Evolutionary conservation across 2,329 filamentous ascomycete genomes (phyloP).

Genomic region (Exophiala bonariae): DNA sequence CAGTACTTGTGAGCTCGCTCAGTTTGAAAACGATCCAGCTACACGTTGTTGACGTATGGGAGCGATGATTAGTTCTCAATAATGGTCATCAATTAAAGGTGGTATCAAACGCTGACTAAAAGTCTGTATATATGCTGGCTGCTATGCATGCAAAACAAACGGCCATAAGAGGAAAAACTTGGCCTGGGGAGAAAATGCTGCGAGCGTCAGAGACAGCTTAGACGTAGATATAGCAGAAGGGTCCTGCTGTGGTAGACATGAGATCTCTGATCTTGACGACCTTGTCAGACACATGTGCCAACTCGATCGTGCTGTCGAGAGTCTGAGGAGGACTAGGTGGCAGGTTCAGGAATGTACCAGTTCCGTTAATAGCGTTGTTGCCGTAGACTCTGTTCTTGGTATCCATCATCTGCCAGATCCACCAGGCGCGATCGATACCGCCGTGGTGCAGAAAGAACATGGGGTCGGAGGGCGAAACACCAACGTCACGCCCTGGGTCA

Average conservation of each 20-base stretch:
- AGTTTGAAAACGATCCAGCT: too few relatives aligned
- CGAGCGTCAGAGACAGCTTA: too few relatives aligned
- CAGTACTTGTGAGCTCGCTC: too few relatives aligned
- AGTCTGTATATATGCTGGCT: too few relatives aligned
- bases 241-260: slow-evolving; percentile 46
- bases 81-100: too few relatives aligned
- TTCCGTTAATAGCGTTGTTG: slow-evolving; percentile 41
- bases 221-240: slow-evolving; percentile 49
- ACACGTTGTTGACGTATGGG: too few relatives aligned
- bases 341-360: slow-evolving; percentile 44
- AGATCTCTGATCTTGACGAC: slow-evolving; percentile 38
- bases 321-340: slow-evolving; percentile 47
- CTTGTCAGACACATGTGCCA: slow-evolving; percentile 38
- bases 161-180: too few relatives aligned
- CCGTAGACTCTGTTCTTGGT: slow-evolving; percentile 31
- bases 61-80: too few relatives aligned
- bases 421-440: slow-evolving; percentile 50
- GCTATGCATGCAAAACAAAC: too few relatives aligned
- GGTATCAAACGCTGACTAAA: too few relatives aligned
- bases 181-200: too few relatives aligned
- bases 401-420: slow-evolving; percentile 52
- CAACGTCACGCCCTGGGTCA: slow-evolving; percentile 37
- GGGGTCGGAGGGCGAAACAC: slow-evolving; percentile 47
- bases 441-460: slow-evolving; percentile 51
- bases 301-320: slow-evolving; percentile 43